phyloP scores from a whole-genome alignment of 1,284 basidiomycete species.

The Cryptococcus sp. region DNA sequence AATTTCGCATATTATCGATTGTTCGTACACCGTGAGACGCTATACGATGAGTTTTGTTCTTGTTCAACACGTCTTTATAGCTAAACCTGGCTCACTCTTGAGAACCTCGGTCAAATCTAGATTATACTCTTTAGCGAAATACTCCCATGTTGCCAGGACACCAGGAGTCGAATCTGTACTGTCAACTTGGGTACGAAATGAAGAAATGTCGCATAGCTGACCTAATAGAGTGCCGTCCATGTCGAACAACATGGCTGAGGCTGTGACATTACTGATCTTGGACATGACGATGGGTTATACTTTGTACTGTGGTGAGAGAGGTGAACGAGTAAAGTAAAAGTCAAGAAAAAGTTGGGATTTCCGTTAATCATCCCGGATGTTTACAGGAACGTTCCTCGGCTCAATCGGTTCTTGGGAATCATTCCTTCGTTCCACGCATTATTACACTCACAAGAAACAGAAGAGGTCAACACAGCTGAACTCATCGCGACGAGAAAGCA shows the following conservation, averaged over 20 bases:
- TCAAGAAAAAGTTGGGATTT: no score
- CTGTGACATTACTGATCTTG: not conserved
- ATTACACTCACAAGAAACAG: no score
- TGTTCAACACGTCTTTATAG: not conserved
- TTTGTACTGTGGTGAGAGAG: no score
- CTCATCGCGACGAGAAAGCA: no score
- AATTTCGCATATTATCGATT: slow-evolving; percentile 64
- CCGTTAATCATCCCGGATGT: no score
- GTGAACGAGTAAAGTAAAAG: no score
- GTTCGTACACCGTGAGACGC: slow-evolving; percentile 70
- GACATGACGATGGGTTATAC: not conserved
- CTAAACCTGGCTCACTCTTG: slow-evolving; percentile 27
- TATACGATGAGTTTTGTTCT: slow-evolving; percentile 32
- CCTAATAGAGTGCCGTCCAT: slow-evolving; percentile 47
- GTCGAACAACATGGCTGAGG: slow-evolving; percentile 32
- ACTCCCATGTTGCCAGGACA: slow-evolving; percentile 43
- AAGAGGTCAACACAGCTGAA: no score
- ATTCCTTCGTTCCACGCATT: no score
- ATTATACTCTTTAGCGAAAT: slow-evolving; percentile 38
- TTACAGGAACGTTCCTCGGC: no score
- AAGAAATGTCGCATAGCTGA: slow-evolving; percentile 7
- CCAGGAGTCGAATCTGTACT: slow-evolving; percentile 41
- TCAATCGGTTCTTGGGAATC: no score
- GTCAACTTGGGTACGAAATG: not conserved
- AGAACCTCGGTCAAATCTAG: slow-evolving; percentile 43